A percentile compares a stretch with the other conserved stretches of the same genome.
These are phyloP conservation scores for Phialophora chinensis DNA, from an alignment of 2,329 filamentous ascomycete species.

Conservation along the genomic window DNA sequence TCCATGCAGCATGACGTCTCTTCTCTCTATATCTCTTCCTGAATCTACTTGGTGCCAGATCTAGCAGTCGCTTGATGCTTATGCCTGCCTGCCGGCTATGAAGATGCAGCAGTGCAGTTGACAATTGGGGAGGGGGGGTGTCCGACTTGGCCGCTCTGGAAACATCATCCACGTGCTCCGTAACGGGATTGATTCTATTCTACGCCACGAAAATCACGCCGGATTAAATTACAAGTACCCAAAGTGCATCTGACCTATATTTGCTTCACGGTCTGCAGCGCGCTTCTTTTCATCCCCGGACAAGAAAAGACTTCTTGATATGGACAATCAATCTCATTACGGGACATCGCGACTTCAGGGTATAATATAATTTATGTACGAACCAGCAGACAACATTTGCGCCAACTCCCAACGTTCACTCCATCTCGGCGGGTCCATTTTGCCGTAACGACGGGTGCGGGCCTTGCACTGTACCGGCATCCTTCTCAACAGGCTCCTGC, in stretches of 20 bases:
- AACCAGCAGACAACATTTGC: not conserved
- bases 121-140: not conserved
- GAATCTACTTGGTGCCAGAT: not conserved
- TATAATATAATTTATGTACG: not conserved
- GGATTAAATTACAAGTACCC: not conserved
- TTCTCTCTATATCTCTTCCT: not conserved
- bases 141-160: no score
- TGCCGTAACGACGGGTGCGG: constrained; percentile 12
- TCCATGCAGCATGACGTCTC: constrained; percentile 1
- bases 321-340: constrained; percentile 7
- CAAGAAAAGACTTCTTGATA: not conserved
- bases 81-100: not conserved
- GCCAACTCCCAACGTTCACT: not conserved
- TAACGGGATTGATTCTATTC: not conserved
- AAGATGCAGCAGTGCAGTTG: not conserved
- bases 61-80: not conserved
- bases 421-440: constrained; percentile 22
- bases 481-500: constrained; percentile 25
- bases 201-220: not conserved
- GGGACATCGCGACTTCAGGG: constrained; percentile 1
- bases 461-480: constrained; percentile 16
- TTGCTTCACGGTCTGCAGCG: not conserved
- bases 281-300: no score
- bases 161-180: no score
- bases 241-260: not conserved